phyloP scores from a whole-genome alignment of 306 rosid species.

The Herpetospermum pedunculosum region DNA sequence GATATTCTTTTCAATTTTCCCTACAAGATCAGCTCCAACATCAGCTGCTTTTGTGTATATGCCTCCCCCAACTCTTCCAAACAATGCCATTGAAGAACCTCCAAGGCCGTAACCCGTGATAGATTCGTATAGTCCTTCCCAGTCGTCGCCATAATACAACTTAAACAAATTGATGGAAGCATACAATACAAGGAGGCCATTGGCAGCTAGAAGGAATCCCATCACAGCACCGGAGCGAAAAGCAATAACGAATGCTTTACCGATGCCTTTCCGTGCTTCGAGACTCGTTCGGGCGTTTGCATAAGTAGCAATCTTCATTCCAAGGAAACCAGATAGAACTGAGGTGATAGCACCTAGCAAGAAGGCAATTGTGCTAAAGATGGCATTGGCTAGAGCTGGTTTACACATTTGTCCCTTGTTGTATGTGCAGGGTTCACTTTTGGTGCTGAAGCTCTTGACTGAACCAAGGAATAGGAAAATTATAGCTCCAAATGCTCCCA shows the following conservation, averaged over 20 bases:
- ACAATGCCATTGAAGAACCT: constrained; percentile 73
- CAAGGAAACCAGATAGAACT: constrained; percentile 49
- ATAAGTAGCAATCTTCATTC: constrained; percentile 67
- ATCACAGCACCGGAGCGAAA: constrained; percentile 56
- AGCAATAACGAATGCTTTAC: constrained; percentile 46
- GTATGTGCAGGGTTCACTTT: constrained; percentile 59
- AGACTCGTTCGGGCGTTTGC: constrained; percentile 67
- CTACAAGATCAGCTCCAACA: constrained; percentile 77
- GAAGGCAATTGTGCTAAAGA: constrained; percentile 48
- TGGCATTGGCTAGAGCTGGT: constrained; percentile 58
- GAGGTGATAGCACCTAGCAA: constrained; percentile 55
- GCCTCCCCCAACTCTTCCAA: constrained; percentile 72
- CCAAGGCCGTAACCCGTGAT: constrained; percentile 68
- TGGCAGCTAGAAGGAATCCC: constrained; percentile 70
- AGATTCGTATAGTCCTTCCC: constrained; percentile 68
- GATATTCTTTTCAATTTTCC: constrained; percentile 49
- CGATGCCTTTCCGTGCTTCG: constrained; percentile 47
- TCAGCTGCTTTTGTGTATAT: constrained; percentile 74
- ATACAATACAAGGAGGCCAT: constrained; percentile 49
- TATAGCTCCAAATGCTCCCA: constrained; percentile 35
- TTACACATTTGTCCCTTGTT: constrained; percentile 47
- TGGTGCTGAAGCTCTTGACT: constrained; percentile 50
- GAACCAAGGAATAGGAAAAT: constrained; percentile 61
- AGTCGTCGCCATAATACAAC: constrained; percentile 65
- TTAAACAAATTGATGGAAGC: constrained; percentile 40